Evolutionary conservation across 208 protist genomes (phyloP), one percentile per base, ranked within the genome.

Genomic region (Trypanosoma vivax): DNA sequence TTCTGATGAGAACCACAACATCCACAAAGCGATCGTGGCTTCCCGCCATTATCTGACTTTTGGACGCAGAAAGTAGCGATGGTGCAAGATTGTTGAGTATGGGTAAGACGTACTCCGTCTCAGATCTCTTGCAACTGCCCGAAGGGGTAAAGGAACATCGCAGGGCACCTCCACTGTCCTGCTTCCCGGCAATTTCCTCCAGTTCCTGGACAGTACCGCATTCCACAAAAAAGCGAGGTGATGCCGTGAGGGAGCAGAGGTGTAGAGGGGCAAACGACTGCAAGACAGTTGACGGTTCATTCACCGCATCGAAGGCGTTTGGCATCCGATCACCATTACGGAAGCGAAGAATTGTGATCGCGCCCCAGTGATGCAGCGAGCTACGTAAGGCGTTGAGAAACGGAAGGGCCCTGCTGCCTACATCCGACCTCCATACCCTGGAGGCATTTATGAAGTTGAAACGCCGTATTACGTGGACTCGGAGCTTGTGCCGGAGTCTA

Each of bases 141-240:
- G 42, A 42, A 1, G 50, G 5, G 34, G 50, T 48, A 24, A 24
- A 41, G 13, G 51, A 67, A 1, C 30, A 34, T 34, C 59, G n/a
- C 21, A 13, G 30, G 31, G 13, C 52, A 25, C n/a, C n/a, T 7
- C 16, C 39, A 21, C 0, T 39, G 11, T 35, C 25, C 7, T 21
- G 39, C 37, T 24, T 21, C 21, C n/a, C 28, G 39, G 0, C 29
- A 13, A 54, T 24, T 5, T 1, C 34, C 46, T 50, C 46, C 45
- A 67, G 21, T 28, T 67, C 51, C 30, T 67, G 51, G 24, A 67
- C 35, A 14, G 60, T 55, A 4, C 60, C 60, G 40, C 60, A 67
- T 29, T 67, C 60, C 34, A 38, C 51, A 28, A 14, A 60, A 33
- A 62, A 66, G 14, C 9, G 34, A 27, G 61, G 57, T 42, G 42